These are phyloP conservation scores for Conticribra weissflogii DNA, from an alignment of 108 stramenopile genomes.

Conservation along the genomic window DNA sequence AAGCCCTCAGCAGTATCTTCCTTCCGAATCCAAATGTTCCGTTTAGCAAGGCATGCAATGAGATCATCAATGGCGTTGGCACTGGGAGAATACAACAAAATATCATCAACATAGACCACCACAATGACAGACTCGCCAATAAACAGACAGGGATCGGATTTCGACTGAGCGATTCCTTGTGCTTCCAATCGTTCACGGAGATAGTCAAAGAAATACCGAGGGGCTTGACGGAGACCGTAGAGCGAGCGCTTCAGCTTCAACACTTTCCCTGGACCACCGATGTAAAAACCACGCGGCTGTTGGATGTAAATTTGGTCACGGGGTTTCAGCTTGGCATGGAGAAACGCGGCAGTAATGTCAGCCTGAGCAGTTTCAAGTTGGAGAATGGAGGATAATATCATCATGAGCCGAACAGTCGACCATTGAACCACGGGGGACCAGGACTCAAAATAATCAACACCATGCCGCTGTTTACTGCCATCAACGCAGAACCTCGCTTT, in stretches of 20 bases:
- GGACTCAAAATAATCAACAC: constrained; percentile 34
- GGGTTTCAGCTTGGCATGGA: constrained; percentile 35
- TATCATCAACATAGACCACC: constrained; percentile 52
- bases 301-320: constrained; percentile 42
- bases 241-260: constrained; percentile 31
- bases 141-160: constrained; percentile 54
- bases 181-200: constrained; percentile 16
- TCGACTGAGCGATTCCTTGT: constrained; percentile 9
- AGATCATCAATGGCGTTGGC: background rate
- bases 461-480: constrained; percentile 45
- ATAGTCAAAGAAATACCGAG: constrained; percentile 41
- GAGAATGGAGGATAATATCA: background rate
- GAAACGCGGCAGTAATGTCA: constrained; percentile 54
- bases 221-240: constrained; percentile 39
- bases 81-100: background rate
- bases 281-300: constrained; percentile 41
- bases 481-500: constrained; percentile 42
- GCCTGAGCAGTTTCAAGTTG: background rate
- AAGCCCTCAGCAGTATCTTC: constrained; percentile 26
- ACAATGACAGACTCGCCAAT: constrained; percentile 14
- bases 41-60: constrained; percentile 4
- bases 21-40: constrained; percentile 4
- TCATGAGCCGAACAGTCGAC: constrained; percentile 7
- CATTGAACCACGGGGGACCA: constrained; percentile 25
- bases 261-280: background rate